These are phyloP conservation scores for Syzygium oleosum DNA, from an alignment of 345 rosid species.

Conservation along the genomic window DNA sequence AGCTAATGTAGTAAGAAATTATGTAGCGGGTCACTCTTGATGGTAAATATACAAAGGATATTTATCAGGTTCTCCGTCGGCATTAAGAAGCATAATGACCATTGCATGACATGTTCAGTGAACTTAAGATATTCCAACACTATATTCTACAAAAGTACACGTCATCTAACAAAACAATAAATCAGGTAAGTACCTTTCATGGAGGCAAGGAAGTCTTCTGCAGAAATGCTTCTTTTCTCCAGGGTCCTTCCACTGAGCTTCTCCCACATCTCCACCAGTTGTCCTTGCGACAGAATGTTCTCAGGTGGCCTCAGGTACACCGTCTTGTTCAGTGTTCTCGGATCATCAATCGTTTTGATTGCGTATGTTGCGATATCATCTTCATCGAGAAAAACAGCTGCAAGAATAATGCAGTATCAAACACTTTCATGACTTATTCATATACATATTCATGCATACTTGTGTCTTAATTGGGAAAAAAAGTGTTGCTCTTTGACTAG, in stretches of 20 bases:
- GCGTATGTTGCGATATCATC: constrained; percentile 69
- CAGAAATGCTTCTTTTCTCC: constrained; percentile 37
- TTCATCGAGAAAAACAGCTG: constrained; percentile 61
- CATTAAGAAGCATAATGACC: background rate
- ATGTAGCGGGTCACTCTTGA: background rate
- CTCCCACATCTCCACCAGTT: constrained; percentile 71
- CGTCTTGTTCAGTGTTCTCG: constrained; percentile 58
- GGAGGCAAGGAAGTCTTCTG: constrained; percentile 51
- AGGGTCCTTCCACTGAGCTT: constrained; percentile 36
- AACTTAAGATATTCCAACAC: background rate
- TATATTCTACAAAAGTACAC: background rate
- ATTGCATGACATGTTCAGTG: background rate
- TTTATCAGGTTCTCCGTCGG: background rate
- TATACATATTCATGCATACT: background rate
- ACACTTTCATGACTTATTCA: background rate
- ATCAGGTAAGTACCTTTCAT: constrained; percentile 33
- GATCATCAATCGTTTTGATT: constrained; percentile 66
- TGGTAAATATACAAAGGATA: background rate
- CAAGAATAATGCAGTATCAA: background rate
- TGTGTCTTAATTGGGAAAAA: background rate
- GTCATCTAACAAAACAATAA: background rate
- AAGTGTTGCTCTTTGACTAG: background rate
- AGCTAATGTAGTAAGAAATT: background rate
- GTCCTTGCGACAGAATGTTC: constrained; percentile 52
- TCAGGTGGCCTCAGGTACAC: constrained; percentile 45